These are phyloP conservation scores for Fonsecaea multimorphosa DNA, from an alignment of 2,329 filamentous ascomycete species.

Conservation along the genomic window DNA sequence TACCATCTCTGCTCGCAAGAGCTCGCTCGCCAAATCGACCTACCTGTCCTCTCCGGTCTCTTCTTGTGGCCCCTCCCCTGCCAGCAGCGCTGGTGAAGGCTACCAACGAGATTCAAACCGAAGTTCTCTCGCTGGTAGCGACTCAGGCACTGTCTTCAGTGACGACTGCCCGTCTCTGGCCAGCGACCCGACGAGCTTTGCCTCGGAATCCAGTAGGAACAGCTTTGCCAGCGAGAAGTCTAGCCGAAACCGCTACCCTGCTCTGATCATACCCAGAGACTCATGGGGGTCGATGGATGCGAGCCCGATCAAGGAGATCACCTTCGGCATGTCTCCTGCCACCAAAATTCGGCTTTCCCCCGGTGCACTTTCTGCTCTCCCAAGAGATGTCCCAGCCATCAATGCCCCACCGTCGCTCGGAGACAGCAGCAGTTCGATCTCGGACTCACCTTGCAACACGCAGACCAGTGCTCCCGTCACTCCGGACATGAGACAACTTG, in stretches of 20 bases:
- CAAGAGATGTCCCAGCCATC: constrained; percentile 71
- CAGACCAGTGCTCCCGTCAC: constrained; percentile 76
- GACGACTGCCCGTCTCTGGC: constrained; percentile 52
- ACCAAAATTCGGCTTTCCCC: constrained; percentile 74
- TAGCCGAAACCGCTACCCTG: constrained; percentile 60
- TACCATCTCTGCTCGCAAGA: constrained; percentile 34
- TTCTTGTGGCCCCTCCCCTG: constrained; percentile 57
- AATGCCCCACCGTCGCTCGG: constrained; percentile 88
- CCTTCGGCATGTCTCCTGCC: constrained; percentile 54
- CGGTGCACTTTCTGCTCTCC: constrained; percentile 73
- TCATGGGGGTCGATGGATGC: constrained; percentile 64
- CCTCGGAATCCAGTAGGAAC: constrained; percentile 49
- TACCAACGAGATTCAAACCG: constrained; percentile 75
- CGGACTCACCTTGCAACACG: constrained; percentile 75
- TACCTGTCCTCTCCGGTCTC: constrained; percentile 38
- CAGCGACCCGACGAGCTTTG: constrained; percentile 58
- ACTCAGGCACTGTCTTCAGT: constrained; percentile 70
- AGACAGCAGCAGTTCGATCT: constrained; percentile 78
- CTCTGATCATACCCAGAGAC: constrained; percentile 65
- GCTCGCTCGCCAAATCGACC: constrained; percentile 28
- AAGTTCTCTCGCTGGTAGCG: constrained; percentile 84
- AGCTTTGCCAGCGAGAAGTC: constrained; percentile 44
- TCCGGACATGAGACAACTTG: constrained; percentile 65
- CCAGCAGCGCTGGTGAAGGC: constrained; percentile 67
- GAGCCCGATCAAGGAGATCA: constrained; percentile 51